Conservation (phyloP, 2,329 filamentous ascomycete genomes). For the Periconia sp. region DNA sequence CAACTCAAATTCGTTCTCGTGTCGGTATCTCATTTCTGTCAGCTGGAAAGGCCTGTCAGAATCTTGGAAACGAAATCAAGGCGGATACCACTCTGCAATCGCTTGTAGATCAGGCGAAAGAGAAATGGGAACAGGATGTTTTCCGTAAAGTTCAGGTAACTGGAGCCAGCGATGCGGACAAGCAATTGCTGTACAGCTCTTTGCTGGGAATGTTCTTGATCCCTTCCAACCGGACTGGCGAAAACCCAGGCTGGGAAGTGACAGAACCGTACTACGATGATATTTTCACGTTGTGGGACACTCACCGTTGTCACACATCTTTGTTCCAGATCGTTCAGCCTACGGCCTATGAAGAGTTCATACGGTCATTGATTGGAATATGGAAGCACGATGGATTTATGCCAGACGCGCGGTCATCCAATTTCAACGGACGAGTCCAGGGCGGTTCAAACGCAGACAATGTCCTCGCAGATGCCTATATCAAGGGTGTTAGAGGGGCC, state of each 20-base stretch:
- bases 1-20: slow-evolving; percentile 54
- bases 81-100: slow-evolving; percentile 45
- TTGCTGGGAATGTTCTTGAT: slow-evolving; percentile 71
- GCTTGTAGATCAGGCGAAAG: slow-evolving; percentile 52
- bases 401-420: slow-evolving; percentile 67
- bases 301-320: slow-evolving; percentile 66
- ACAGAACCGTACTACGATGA: slow-evolving; percentile 71
- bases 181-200: slow-evolving; percentile 66
- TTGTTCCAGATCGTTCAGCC: slow-evolving; percentile 69
- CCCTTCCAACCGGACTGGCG: slow-evolving; percentile 70
- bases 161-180: slow-evolving; percentile 57
- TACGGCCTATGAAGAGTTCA: slow-evolving; percentile 62
- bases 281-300: slow-evolving; percentile 68
- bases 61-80: slow-evolving; percentile 60
- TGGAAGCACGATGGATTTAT: slow-evolving; percentile 66
- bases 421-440: slow-evolving; percentile 69
- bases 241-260: slow-evolving; percentile 68
- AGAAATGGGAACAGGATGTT: slow-evolving; percentile 63
- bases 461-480: slow-evolving; percentile 70
- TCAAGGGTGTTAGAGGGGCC: slow-evolving; percentile 65
- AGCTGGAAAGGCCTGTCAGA: slow-evolving; percentile 59
- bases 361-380: slow-evolving; percentile 69
- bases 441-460: slow-evolving; percentile 73
- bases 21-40: slow-evolving; percentile 73
- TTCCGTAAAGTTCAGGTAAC: slow-evolving; percentile 65